A percentile compares a stretch with the other conserved stretches of the same genome.
phyloP scores from a whole-genome alignment of 306 rosid species.

The Citrullus amarus region DNA sequence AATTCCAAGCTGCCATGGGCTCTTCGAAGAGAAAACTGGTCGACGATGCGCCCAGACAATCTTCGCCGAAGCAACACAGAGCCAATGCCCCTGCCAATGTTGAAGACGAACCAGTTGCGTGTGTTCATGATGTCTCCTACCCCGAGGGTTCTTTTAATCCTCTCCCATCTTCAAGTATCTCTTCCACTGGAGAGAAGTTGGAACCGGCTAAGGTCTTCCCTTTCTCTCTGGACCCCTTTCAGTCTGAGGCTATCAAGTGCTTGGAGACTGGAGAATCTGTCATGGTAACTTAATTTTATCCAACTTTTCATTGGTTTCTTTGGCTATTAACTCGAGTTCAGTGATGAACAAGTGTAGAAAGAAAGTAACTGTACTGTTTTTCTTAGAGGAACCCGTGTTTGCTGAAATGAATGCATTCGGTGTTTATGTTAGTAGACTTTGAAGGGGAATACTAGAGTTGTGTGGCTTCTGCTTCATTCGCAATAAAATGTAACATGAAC shows the following conservation, averaged over 20 bases:
- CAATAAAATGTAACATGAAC: background rate
- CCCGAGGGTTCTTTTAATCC: constrained; percentile 47
- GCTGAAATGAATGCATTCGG: background rate
- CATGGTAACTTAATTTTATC: constrained; percentile 32
- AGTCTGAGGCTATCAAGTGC: constrained; percentile 65
- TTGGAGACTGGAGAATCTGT: constrained; percentile 67
- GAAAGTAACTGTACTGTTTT: background rate
- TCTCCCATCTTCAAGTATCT: background rate
- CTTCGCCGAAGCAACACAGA: constrained; percentile 13
- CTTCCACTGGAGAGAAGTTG: constrained; percentile 2
- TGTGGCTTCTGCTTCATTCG: background rate
- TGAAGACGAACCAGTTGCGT: constrained; percentile 15
- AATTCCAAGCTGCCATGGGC: constrained; percentile 15
- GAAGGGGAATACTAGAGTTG: background rate
- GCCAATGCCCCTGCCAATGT: background rate
- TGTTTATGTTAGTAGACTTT: background rate
- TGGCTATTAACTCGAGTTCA: background rate
- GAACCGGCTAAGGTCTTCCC: constrained; percentile 73
- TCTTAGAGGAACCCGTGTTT: background rate
- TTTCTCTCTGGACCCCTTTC: constrained; percentile 81
- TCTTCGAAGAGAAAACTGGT: constrained; percentile 42
- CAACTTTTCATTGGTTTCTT: background rate
- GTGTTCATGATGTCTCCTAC: constrained; percentile 68
- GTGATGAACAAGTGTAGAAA: background rate
- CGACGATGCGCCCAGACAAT: constrained; percentile 1